phyloP scores from a whole-genome alignment of 108 stramenopile genomes.

The Pseudonitzschia pungens region DNA sequence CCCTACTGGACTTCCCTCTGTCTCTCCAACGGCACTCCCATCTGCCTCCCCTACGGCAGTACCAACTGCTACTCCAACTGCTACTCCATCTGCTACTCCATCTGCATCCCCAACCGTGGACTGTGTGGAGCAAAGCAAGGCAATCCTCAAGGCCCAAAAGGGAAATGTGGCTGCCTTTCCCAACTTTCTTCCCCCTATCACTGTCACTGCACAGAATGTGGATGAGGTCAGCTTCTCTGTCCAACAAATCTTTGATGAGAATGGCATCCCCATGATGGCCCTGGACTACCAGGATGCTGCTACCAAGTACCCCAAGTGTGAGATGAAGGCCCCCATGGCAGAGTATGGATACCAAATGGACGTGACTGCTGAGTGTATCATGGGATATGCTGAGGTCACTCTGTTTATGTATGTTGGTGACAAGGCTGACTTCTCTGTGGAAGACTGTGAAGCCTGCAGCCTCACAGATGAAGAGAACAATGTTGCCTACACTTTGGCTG shows the following conservation, averaged over 20 bases:
- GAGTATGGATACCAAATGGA: not conserved
- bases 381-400: conserved; percentile 4
- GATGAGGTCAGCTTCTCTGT: not conserved
- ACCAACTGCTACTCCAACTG: too few relatives aligned
- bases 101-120: not conserved
- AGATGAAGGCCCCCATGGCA: not conserved
- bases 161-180: not conserved
- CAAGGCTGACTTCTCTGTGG: not conserved
- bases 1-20: too few relatives aligned
- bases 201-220: not conserved
- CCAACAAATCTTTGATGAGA: not conserved
- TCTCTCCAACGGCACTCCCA: too few relatives aligned
- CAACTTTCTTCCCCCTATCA: not conserved
- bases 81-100: not conserved
- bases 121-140: too few relatives aligned
- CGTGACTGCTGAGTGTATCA: conserved; percentile 3
- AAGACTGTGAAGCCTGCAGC: not conserved
- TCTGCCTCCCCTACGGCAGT: too few relatives aligned
- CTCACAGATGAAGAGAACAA: not conserved
- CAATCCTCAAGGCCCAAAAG: too few relatives aligned
- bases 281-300: not conserved
- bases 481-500: not conserved
- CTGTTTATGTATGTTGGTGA: not conserved
- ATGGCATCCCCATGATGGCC: not conserved
- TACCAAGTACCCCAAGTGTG: not conserved